phyloP scores from a whole-genome alignment of 306 rosid genomes.

The Ammopiptanthus mongolicus region DNA sequence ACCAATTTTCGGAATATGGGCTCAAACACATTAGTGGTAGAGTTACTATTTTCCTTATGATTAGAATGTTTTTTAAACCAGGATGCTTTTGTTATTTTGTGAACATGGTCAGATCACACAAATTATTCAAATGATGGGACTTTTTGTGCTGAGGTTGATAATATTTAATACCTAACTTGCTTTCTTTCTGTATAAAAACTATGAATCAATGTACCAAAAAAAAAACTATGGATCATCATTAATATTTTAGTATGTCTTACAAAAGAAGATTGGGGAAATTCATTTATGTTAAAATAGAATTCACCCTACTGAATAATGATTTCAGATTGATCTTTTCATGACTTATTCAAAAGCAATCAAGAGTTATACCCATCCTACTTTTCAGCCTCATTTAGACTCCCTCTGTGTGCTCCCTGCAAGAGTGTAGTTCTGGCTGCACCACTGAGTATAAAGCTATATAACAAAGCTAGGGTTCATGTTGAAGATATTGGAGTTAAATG shows the following conservation, averaged over 20 bases:
- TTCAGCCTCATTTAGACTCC: neutral
- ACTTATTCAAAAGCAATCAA: neutral
- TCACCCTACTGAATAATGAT: neutral
- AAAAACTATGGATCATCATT: neutral
- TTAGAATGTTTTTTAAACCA: neutral
- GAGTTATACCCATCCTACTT: neutral
- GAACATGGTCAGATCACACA: neutral
- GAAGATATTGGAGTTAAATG: neutral
- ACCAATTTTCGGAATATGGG: conserved; percentile 55
- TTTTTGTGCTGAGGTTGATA: conserved; percentile 3
- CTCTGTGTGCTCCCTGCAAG: neutral
- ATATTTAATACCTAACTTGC: neutral
- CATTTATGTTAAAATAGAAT: neutral
- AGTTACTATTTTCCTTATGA: neutral
- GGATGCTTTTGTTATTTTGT: neutral
- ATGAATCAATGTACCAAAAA: no score
- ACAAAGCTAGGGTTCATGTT: neutral
- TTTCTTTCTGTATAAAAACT: neutral
- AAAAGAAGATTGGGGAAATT: neutral
- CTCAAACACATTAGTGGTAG: conserved; percentile 57
- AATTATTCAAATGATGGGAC: neutral
- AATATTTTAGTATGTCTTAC: neutral
- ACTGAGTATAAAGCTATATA: neutral
- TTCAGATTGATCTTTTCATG: neutral
- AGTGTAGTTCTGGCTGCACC: neutral